Evolutionary conservation across 805 yeast genomes (phyloP).

Genomic region (Zygoascus biomembranicola): DNA sequence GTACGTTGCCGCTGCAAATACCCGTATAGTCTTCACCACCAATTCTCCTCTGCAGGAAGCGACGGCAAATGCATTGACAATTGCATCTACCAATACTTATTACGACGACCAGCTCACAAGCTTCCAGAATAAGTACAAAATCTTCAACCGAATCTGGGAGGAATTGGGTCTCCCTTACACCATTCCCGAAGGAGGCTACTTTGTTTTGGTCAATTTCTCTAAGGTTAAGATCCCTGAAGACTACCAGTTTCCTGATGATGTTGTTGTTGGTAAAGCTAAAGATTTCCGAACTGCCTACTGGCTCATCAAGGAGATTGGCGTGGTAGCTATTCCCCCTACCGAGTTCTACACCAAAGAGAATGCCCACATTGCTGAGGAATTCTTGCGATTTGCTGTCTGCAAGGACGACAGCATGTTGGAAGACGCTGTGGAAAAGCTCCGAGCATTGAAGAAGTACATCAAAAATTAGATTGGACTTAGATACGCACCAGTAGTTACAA

Average conservation of each 20-base stretch:
- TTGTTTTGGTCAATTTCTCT: constrained; percentile 77
- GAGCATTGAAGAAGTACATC: constrained; percentile 59
- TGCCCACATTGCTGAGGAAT: constrained; percentile 70
- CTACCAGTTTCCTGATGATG: constrained; percentile 63
- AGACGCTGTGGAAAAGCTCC: constrained; percentile 72
- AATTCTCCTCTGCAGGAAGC: constrained; percentile 94
- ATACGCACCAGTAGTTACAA: too few relatives aligned
- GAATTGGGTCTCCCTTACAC: constrained; percentile 87
- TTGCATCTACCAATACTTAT: constrained; percentile 55
- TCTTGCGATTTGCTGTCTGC: constrained; percentile 92
- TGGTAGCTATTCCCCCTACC: constrained; percentile 96
- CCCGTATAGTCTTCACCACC: constrained; percentile 84
- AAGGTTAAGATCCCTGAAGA: constrained; percentile 72
- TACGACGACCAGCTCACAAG: constrained; percentile 60
- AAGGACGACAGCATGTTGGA: constrained; percentile 76
- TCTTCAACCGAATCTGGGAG: constrained; percentile 71
- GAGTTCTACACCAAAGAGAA: constrained; percentile 73
- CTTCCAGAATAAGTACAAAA: constrained; percentile 63
- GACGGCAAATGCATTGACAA: constrained; percentile 63
- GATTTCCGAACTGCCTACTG: constrained; percentile 89
- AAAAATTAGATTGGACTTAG: constrained; percentile 6
- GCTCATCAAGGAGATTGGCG: constrained; percentile 87
- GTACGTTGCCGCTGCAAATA: constrained; percentile 82
- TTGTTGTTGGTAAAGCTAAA: constrained; percentile 52
- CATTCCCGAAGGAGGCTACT: constrained; percentile 88